These are phyloP conservation scores for Croton setiger DNA, from an alignment of 441 rosid genomes.

Conservation along the genomic window DNA sequence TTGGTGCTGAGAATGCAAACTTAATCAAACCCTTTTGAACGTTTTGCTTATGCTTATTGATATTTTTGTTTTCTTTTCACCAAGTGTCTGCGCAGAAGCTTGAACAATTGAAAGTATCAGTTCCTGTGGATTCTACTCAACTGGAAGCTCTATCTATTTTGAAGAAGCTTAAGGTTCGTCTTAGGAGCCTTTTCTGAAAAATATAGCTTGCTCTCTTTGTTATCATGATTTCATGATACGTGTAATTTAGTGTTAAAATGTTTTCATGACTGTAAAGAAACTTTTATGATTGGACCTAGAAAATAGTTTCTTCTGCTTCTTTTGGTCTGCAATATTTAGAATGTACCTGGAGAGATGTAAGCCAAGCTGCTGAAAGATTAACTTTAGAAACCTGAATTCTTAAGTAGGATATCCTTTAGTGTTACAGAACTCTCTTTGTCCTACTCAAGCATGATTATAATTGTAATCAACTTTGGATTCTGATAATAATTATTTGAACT, in stretches of 20 bases:
- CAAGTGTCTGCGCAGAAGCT: conserved; percentile 34
- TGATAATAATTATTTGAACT: conserved; percentile 11
- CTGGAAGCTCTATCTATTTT: conserved; percentile 64
- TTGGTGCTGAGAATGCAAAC: background rate
- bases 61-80: conserved; percentile 10
- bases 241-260: background rate
- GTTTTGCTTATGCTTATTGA: background rate
- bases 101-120: conserved; percentile 34
- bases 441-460: background rate
- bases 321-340: background rate
- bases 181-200: conserved; percentile 11
- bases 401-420: background rate
- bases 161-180: conserved; percentile 73
- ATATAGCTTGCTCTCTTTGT: background rate
- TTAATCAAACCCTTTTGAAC: background rate
- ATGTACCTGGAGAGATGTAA: background rate
- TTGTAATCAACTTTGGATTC: background rate
- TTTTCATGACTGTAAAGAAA: conserved; percentile 1
- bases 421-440: background rate
- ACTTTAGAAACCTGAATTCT: background rate
- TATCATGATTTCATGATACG: background rate
- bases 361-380: conserved; percentile 3
- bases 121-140: conserved; percentile 64
- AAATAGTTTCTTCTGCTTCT: background rate
- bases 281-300: conserved; percentile 3